Conservation (phyloP, 169 alveolate genomes). For the Plasmodium blacklocki region DNA sequence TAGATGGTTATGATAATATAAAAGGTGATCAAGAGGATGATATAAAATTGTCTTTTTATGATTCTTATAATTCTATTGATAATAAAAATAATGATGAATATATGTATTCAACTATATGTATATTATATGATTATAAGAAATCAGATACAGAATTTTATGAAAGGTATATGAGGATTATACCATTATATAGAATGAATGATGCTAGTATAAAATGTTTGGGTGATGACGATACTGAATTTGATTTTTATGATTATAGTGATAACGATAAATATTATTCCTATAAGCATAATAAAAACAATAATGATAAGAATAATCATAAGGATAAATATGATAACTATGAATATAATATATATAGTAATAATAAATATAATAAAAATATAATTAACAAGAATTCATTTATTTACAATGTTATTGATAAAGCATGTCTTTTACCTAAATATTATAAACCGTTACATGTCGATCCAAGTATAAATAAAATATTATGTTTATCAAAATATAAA, state of each 20-base stretch:
- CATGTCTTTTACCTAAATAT: background rate
- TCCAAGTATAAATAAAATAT: conserved; percentile 57
- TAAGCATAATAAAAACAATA: no score
- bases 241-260: no score
- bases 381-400: background rate
- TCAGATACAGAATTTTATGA: conserved; percentile 31
- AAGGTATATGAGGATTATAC: conserved; percentile 44
- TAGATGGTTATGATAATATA: no score
- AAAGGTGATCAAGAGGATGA: no score
- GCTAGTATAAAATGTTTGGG: no score
- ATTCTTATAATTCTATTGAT: no score
- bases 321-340: background rate
- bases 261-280: no score
- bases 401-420: background rate
- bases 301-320: background rate
- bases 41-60: no score
- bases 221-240: no score
- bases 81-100: conserved; percentile 12
- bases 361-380: no score
- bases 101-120: conserved; percentile 42
- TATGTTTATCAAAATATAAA: conserved; percentile 42
- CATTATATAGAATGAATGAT: conserved; percentile 12
- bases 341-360: no score
- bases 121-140: conserved; percentile 63
- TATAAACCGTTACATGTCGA: conserved; percentile 57